Percentiles rank a stretch among this genome's conserved stretches.
These are phyloP conservation scores for Spizellomyces punctatus DNA, from an alignment of 192 early-diverging fungal species.

Conservation along the genomic window DNA sequence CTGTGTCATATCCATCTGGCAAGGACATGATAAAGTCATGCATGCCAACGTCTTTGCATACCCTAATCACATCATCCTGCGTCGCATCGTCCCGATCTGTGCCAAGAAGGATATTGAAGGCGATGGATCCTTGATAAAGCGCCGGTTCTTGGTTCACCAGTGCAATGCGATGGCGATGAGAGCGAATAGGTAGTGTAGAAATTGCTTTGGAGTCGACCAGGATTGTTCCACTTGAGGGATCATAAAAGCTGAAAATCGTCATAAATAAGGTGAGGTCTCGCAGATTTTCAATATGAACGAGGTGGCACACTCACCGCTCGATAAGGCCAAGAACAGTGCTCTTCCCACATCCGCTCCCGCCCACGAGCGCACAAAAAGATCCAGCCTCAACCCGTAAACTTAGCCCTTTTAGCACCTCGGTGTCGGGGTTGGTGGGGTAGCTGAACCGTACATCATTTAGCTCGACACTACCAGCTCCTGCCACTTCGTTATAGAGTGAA, in stretches of 20 bases:
- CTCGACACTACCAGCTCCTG: not conserved
- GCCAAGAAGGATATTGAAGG: slow-evolving; percentile 79
- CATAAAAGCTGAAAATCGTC: slow-evolving; percentile 67
- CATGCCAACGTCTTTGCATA: slow-evolving; percentile 59
- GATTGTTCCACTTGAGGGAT: slow-evolving; percentile 24
- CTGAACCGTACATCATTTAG: slow-evolving; percentile 45
- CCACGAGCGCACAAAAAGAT: slow-evolving; percentile 86
- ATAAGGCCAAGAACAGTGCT: slow-evolving; percentile 61
- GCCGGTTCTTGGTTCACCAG: slow-evolving; percentile 91
- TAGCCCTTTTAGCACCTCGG: slow-evolving; percentile 53
- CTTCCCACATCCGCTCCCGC: slow-evolving; percentile 81
- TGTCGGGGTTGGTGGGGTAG: slow-evolving; percentile 76
- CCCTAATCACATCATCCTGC: slow-evolving; percentile 63
- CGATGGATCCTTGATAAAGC: slow-evolving; percentile 81
- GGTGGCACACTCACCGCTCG: slow-evolving; percentile 26
- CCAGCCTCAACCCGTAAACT: slow-evolving; percentile 71
- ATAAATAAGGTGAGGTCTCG: too few relatives aligned
- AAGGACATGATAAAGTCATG: slow-evolving; percentile 67
- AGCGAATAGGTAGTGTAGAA: slow-evolving; percentile 60
- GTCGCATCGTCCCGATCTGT: slow-evolving; percentile 49
- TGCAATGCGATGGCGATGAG: slow-evolving; percentile 72
- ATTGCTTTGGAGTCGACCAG: slow-evolving; percentile 48
- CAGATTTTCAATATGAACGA: too few relatives aligned
- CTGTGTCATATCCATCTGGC: slow-evolving; percentile 67
- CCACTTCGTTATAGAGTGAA: not conserved